A percentile compares a stretch with the other conserved stretches of the same genome.
phyloP scores from a whole-genome alignment of 371 early-diverging fungal species.

The Thermomucor indicae-seudaticae region DNA sequence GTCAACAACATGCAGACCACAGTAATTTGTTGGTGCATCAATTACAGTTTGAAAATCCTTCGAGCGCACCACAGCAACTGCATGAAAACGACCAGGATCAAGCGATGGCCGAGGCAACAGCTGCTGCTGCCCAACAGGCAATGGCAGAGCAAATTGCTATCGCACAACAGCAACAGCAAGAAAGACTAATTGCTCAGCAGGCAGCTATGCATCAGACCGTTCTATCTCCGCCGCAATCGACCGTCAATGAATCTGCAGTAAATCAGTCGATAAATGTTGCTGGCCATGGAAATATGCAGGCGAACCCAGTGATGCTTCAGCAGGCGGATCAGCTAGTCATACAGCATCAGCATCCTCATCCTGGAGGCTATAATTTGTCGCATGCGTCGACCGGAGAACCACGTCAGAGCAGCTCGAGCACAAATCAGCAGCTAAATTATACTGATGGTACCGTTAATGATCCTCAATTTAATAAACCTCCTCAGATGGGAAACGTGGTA shows the following conservation, averaged over 20 bases:
- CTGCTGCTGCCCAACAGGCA: conserved; percentile 12
- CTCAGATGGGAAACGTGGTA: no score
- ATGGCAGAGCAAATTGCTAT: conserved; percentile 15
- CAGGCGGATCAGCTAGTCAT: conserved; percentile 7
- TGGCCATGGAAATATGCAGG: conserved; percentile 1
- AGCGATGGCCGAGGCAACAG: conserved; percentile 4
- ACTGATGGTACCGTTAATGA: no score
- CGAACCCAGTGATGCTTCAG: conserved; percentile 10
- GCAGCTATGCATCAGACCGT: no score
- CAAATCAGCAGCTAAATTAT: no score
- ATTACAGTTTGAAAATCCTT: no score
- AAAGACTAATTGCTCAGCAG: background rate
- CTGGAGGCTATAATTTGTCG: background rate
- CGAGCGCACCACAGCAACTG: conserved; percentile 3
- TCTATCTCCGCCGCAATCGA: background rate
- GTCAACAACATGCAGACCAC: conserved; percentile 5
- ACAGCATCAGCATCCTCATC: conserved; percentile 7
- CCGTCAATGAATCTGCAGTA: background rate
- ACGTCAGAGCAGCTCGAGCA: background rate
- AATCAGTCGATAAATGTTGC: no score
- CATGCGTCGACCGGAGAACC: background rate
- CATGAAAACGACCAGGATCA: conserved; percentile 8
- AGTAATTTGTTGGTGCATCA: no score
- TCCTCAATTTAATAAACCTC: no score
- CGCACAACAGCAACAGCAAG: conserved; percentile 6